These are phyloP conservation scores for Pyrenochaeta sp. DNA, from an alignment of 2,329 filamentous ascomycete species.

Conservation along the genomic window DNA sequence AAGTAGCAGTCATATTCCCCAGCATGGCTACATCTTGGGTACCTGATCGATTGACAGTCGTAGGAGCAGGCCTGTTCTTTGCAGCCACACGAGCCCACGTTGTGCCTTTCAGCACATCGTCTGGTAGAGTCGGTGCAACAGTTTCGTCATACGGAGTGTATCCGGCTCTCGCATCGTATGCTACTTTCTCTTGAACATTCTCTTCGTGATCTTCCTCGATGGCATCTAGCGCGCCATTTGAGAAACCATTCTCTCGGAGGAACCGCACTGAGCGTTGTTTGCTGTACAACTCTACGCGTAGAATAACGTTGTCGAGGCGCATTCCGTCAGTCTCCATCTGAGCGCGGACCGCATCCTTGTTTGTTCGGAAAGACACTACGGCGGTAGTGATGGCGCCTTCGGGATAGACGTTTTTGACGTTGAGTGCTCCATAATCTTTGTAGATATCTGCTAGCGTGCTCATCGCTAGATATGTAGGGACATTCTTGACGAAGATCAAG, in stretches of 20 bases:
- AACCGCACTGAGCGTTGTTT: conserved; percentile 19
- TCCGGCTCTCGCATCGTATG: neutral
- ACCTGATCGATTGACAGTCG: neutral
- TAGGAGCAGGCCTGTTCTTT: conserved; percentile 1
- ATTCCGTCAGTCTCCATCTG: conserved; percentile 17
- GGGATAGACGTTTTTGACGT: conserved; percentile 28
- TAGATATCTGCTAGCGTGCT: conserved; percentile 10
- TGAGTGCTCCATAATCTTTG: conserved; percentile 16
- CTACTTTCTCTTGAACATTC: neutral
- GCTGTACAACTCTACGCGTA: conserved; percentile 25
- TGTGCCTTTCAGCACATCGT: neutral
- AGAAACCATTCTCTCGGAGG: conserved; percentile 6
- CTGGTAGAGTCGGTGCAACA: neutral
- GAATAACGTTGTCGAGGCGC: conserved; percentile 16
- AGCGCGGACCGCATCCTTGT: conserved; percentile 12
- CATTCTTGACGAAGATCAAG: conserved; percentile 31
- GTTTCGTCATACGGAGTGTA: neutral
- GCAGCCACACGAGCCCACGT: conserved; percentile 17
- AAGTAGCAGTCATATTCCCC: neutral
- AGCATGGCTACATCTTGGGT: neutral
- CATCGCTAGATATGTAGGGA: conserved; percentile 16
- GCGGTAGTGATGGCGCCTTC: conserved; percentile 22
- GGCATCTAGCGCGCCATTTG: neutral
- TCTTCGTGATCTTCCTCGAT: conserved; percentile 3
- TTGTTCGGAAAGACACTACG: conserved; percentile 20